Evolutionary conservation across 2,329 filamentous ascomycete genomes (phyloP), one percentile per base, ranked within the genome.

Genomic region (Microsporum ferrugineum): DNA sequence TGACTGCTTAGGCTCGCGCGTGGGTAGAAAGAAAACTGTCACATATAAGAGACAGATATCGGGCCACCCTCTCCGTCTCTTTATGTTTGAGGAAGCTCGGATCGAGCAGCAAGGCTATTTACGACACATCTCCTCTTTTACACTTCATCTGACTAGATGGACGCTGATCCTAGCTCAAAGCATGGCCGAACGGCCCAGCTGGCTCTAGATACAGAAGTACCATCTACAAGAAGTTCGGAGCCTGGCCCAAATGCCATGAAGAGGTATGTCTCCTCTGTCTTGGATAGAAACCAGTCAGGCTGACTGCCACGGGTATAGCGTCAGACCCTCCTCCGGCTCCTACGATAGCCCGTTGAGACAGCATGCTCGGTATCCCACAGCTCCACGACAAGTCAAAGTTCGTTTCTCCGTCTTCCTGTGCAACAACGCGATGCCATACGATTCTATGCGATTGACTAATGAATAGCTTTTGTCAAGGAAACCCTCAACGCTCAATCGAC

Each of bases 401-500:
- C 61, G 72, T 69, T 58, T 58, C 49, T 60, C 49, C 23, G 39
- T 59, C 55, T 62, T 55, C 55, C 17, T 31, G 4, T 12, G n/a
- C 53, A 23, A 6, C 31, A 17, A 29, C 45, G 27, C 38, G 57
- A 31, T 3, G 58, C 34, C 29, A 3, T 29, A 29, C 17, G 31
- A 43, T 55, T 17, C 45, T 12, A 39, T 33, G 56, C 23, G 49
- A 59, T 60, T 57, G 38, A 63, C 45, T 51, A 45, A 56, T 27
- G 49, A 14, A 39, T 31, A 43, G 36, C 38, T 47, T 51, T 6
- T 51, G 53, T 38, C 31, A 60, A 63, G 88, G 91, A 96, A 84
- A 96, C 92, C 2, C 84, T 96, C 69, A 87, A 96, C 79, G 92
- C 92, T 60, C 85, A 85, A 62, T 91, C 90, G 34, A 86, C 94